Conservation (phyloP, 805 yeast genomes). For the Candida schatavii region DNA sequence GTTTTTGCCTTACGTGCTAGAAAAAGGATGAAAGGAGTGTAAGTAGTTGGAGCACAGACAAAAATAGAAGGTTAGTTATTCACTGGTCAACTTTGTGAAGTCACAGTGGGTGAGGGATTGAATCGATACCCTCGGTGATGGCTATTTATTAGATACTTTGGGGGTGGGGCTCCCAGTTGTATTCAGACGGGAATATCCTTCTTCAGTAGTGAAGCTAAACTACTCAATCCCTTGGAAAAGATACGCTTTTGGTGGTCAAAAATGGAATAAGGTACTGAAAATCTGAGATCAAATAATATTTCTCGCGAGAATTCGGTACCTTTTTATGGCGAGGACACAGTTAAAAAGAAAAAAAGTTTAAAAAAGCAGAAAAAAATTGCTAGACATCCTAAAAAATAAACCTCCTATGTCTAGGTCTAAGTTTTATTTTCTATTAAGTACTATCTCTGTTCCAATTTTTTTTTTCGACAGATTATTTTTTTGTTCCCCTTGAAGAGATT, state of each 20-base stretch:
- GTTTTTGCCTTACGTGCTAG: not conserved
- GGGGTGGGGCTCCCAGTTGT: too few species aligned
- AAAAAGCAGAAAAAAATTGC: not conserved
- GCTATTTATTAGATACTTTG: too few species aligned
- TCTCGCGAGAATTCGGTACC: conserved; percentile 1
- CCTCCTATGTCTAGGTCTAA: not conserved
- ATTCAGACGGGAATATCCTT: too few species aligned
- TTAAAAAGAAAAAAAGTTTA: not conserved
- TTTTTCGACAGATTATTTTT: too few species aligned
- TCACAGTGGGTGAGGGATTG: too few species aligned
- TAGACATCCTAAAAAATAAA: not conserved
- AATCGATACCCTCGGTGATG: too few species aligned
- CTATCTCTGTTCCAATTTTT: not conserved
- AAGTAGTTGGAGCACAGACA: conserved; percentile 8
- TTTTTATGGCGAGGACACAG: not conserved
- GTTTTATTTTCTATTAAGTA: not conserved
- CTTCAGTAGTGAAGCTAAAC: too few species aligned
- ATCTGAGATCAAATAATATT: not conserved
- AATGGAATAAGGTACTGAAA: not conserved
- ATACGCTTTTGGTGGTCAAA: not conserved
- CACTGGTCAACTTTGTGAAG: not conserved
- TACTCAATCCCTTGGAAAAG: too few species aligned
- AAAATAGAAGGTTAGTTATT: not conserved
- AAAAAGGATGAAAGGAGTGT: conserved; percentile 3
- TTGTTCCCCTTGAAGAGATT: too few species aligned